phyloP scores from a whole-genome alignment of 768 basidiomycete species.

The Tulasnella sp. region DNA sequence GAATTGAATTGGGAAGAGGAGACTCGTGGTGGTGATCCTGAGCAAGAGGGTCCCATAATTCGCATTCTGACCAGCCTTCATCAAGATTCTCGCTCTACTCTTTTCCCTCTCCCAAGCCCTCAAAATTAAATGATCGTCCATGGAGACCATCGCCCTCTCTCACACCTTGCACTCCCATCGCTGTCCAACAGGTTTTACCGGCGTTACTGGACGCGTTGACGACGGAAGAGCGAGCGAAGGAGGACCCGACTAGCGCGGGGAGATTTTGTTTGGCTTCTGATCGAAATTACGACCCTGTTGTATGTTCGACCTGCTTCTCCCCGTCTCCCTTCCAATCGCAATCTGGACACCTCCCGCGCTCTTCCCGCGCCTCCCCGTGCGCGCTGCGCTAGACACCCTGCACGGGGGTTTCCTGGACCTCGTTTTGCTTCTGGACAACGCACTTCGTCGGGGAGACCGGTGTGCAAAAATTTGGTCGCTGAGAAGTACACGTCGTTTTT shows the following conservation, averaged over 20 bases:
- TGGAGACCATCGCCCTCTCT: not conserved
- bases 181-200: not conserved
- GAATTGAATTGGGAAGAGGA: not conserved
- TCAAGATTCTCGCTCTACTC: not conserved
- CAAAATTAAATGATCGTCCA: not conserved
- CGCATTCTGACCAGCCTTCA: not conserved
- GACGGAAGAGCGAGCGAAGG: not conserved
- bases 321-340: not conserved
- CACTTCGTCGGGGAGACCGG: not conserved
- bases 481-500: not conserved
- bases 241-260: not conserved
- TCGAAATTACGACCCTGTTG: not conserved
- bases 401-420: not conserved
- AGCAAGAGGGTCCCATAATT: not conserved
- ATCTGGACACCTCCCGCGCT: not conserved
- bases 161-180: not conserved
- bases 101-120: not conserved
- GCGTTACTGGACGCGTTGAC: not conserved
- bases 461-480: not conserved
- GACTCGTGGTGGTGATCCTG: not conserved
- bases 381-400: not conserved
- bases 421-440: not conserved
- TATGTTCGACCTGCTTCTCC: too few species aligned
- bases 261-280: not conserved
- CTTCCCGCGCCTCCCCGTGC: not conserved